These are phyloP conservation scores for Tulasnella calospora DNA, from an alignment of 768 basidiomycete species.

Conservation along the genomic window DNA sequence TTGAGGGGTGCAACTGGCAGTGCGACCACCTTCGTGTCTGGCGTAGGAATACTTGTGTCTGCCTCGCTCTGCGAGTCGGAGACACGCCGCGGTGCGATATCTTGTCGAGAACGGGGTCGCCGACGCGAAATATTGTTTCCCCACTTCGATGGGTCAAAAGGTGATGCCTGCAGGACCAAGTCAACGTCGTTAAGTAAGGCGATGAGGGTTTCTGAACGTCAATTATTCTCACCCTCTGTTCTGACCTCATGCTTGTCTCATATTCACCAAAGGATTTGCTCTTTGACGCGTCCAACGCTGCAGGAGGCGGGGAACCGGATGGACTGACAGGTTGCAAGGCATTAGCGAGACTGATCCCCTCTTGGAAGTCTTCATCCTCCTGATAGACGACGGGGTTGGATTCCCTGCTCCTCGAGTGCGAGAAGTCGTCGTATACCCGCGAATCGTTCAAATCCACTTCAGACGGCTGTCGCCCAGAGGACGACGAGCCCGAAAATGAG, in stretches of 20 bases:
- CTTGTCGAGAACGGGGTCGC: not conserved
- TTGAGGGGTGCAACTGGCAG: not conserved
- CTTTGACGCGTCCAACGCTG: not conserved
- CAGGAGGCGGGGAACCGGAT: not conserved
- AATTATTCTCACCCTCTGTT: not conserved
- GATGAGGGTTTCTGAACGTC: not conserved
- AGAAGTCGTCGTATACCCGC: not conserved
- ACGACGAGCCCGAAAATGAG: not conserved
- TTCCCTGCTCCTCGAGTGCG: not conserved
- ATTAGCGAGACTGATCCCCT: not conserved
- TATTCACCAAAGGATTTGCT: not conserved
- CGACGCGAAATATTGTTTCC: slow-evolving; percentile 10
- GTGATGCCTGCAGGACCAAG: not conserved
- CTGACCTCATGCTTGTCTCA: slow-evolving; percentile 13
- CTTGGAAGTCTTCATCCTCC: slow-evolving; percentile 6
- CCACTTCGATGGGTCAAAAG: slow-evolving; percentile 22
- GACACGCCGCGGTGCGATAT: not conserved
- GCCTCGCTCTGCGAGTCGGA: slow-evolving; percentile 7
- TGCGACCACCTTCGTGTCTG: not conserved
- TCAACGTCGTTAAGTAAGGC: not conserved
- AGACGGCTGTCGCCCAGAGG: not conserved
- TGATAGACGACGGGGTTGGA: slow-evolving; percentile 4
- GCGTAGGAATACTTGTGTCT: not conserved
- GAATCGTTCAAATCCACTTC: slow-evolving; percentile 17
- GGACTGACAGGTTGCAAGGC: slow-evolving; percentile 3